A percentile compares a stretch with the other conserved stretches of the same genome.
These are phyloP conservation scores for Rhodotorula kratochvilovae DNA, from an alignment of 768 basidiomycete genomes.

Conservation along the genomic window DNA sequence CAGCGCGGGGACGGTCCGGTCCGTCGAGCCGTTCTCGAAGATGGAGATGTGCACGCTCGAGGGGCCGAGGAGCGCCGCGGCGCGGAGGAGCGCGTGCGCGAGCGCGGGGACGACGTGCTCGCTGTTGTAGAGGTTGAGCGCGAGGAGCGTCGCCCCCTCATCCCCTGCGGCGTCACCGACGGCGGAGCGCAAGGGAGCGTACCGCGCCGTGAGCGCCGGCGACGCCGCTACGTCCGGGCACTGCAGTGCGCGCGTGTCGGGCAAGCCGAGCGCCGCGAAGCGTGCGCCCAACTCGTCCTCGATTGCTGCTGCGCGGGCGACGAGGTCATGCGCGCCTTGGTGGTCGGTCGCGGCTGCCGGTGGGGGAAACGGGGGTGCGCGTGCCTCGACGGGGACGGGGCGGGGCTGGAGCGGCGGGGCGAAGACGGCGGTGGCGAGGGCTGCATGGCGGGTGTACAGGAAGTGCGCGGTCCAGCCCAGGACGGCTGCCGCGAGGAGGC, in stretches of 20 bases:
- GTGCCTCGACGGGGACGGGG: slow-evolving; percentile 1
- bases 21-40: slow-evolving; percentile 44
- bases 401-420: slow-evolving; percentile 9
- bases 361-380: neutral
- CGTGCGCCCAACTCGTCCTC: slow-evolving; percentile 5
- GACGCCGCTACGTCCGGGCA: neutral
- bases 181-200: slow-evolving; percentile 3
- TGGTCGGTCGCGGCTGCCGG: no score
- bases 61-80: slow-evolving; percentile 38
- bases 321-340: neutral
- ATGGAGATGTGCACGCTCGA: slow-evolving; percentile 41
- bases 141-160: slow-evolving; percentile 19
- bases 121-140: slow-evolving; percentile 44
- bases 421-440: slow-evolving; percentile 25
- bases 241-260: neutral
- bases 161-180: neutral
- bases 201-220: neutral
- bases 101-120: slow-evolving; percentile 38
- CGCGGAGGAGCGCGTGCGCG: slow-evolving; percentile 31
- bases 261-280: neutral
- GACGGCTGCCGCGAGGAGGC: neutral
- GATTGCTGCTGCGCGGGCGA: neutral
- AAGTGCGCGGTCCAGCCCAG: slow-evolving; percentile 18
- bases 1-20: slow-evolving; percentile 41
- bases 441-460: slow-evolving; percentile 22